A percentile compares a stretch with the other conserved stretches of the same genome.
These are phyloP conservation scores for Penicillium sp. DNA, from an alignment of 2,329 filamentous ascomycete species.

Conservation along the genomic window DNA sequence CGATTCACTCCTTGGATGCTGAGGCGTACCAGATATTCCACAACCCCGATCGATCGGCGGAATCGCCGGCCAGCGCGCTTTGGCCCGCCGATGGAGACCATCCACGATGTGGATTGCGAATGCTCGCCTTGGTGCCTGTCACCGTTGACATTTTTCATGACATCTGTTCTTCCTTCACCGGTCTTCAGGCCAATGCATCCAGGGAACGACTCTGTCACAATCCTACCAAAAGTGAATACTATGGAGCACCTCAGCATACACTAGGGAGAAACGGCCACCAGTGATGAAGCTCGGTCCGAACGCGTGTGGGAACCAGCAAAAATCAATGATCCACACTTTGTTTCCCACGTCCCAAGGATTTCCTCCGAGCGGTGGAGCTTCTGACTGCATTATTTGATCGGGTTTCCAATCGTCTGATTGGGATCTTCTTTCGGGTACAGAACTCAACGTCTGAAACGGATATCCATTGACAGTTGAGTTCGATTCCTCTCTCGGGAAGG, in stretches of 20 bases:
- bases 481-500: not conserved
- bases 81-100: not conserved
- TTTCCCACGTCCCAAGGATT: slow-evolving; percentile 1
- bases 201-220: not conserved
- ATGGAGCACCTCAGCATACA: not conserved
- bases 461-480: not conserved
- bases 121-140: not conserved
- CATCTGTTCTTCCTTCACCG: not conserved
- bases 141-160: not conserved
- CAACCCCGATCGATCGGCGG: not conserved
- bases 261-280: not conserved
- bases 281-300: not conserved
- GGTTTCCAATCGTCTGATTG: not conserved
- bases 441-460: not conserved
- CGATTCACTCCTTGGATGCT: not conserved
- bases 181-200: not conserved
- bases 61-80: not conserved
- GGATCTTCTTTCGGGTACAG: not conserved
- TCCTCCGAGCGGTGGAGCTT: slow-evolving; percentile 4
- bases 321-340: slow-evolving; percentile 2
- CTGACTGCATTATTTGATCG: not conserved
- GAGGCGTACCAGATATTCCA: not conserved
- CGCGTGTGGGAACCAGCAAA: slow-evolving; percentile 17
- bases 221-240: not conserved
- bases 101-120: not conserved